Base-by-base conservation (phyloP, 148 eudicot species). In the Vaccinium myrtillus region DNA sequence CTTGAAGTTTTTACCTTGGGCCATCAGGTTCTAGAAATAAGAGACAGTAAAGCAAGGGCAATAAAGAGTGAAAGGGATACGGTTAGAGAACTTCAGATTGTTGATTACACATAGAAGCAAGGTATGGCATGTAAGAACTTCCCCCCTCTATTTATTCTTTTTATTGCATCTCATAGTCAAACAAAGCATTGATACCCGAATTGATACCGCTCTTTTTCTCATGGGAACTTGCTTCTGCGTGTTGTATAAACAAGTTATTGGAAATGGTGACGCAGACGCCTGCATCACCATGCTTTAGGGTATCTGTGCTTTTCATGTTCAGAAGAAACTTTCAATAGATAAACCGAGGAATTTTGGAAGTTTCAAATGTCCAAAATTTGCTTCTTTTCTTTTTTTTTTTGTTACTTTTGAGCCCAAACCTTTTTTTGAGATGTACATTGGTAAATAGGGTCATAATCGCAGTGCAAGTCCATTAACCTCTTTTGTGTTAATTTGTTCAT, bases 1-100 rank as follows among this genome's bases (percentile, higher is more conserved):
- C 69, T 56, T 59, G 23, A 55, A 55, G 2, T 77, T 32, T 74
- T 51, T 79, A 76, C 58, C 18, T 83, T 46, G 18, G 13, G 73
- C 61, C n/a, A 82, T 61, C 91, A 96, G 98, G 98, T 95, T 89
- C 89, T 97, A 54, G 99, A 95, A 88, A 97, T 97, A 84, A 90
- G 84, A 82, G 95, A 89, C 77, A 85, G 88, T 83, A 84, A 84
- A 88, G 92, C 98, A 84, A 92, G 94, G 88, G 94, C 90, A 23
- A 93, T 97, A 81, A 92, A 90, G 86, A 93, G 93, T 89, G 77
- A 81, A 73, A 86, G 89, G 48, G 98, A 92, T 58, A 81, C 75
- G 12, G 82, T 81, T 30, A 86, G 86, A 86, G 96, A 95, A 81
- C 86, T 93, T 84, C 92, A 92, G 80, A 91, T 88, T 81, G 94